Conservation (phyloP, 1,139 yeast species). For the Sugiyamaella pinicola region DNA sequence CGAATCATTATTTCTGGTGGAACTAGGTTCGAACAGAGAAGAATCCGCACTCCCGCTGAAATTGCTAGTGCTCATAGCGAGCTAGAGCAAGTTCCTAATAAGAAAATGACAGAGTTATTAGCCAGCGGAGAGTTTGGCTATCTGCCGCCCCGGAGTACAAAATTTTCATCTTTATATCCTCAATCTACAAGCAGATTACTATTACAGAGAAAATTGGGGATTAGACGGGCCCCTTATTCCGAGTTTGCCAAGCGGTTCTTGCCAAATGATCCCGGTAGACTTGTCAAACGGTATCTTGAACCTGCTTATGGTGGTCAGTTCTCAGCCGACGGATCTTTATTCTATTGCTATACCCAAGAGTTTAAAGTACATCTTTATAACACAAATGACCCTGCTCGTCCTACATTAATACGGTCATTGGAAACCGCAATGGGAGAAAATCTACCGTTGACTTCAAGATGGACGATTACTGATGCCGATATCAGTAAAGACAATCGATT, state of each 20-base stretch:
- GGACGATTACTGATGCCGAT: constrained; percentile 41
- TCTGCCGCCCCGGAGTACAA: constrained; percentile 6
- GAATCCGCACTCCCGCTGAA: constrained; percentile 15
- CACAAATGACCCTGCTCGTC: constrained; percentile 30
- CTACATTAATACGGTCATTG: constrained; percentile 29
- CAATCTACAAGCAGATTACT: constrained; percentile 20
- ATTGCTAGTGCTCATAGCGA: constrained; percentile 19
- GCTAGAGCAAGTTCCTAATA: constrained; percentile 24
- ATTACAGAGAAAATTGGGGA: constrained; percentile 23
- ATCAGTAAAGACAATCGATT: constrained; percentile 33
- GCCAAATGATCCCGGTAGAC: constrained; percentile 27
- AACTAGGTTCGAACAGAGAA: neutral
- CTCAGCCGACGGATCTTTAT: constrained; percentile 37
- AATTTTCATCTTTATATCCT: constrained; percentile 15
- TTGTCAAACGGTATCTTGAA: constrained; percentile 27
- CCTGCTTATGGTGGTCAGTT: constrained; percentile 40
- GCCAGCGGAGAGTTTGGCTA: constrained; percentile 24
- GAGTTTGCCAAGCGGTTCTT: constrained; percentile 26
- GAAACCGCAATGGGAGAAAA: constrained; percentile 26
- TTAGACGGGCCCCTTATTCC: constrained; percentile 14
- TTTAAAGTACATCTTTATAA: constrained; percentile 35
- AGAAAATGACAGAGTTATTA: constrained; percentile 17
- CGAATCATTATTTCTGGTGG: neutral
- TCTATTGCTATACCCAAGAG: constrained; percentile 37
- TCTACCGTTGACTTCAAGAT: constrained; percentile 28